These are phyloP conservation scores for Sodiomyces alkalinus DNA, from an alignment of 2,329 filamentous ascomycete species.

Conservation along the genomic window DNA sequence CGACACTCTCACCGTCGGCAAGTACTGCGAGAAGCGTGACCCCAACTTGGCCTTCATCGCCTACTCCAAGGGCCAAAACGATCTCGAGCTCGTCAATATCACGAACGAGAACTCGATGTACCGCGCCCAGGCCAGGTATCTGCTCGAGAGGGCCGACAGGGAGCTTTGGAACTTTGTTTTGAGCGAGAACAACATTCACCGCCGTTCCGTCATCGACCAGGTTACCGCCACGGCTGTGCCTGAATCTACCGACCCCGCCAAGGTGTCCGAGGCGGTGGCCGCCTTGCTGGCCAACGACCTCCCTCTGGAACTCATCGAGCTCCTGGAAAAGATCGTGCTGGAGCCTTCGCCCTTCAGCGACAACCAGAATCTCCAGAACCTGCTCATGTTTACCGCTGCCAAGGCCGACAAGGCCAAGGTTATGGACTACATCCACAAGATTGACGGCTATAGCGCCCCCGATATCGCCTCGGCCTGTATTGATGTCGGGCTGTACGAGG, in stretches of 20 bases:
- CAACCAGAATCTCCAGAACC: constrained; percentile 89
- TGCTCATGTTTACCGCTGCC: constrained; percentile 89
- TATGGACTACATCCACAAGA: constrained; percentile 89
- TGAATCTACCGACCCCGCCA: constrained; percentile 81
- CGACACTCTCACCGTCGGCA: constrained; percentile 80
- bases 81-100: constrained; percentile 90
- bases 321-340: constrained; percentile 98
- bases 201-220: constrained; percentile 87
- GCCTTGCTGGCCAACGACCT: constrained; percentile 85
- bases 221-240: constrained; percentile 91
- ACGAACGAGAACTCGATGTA: constrained; percentile 99
- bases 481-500: constrained; percentile 86
- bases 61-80: constrained; percentile 93
- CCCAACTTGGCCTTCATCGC: constrained; percentile 91
- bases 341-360: constrained; percentile 98
- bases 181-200: constrained; percentile 89
- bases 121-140: constrained; percentile 88
- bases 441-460: constrained; percentile 78
- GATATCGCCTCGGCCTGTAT: constrained; percentile 91
- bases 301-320: constrained; percentile 86
- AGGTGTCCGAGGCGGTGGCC: constrained; percentile 87
- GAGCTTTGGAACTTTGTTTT: constrained; percentile 95
- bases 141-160: constrained; percentile 74
- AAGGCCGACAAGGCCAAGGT: constrained; percentile 92
- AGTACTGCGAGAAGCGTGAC: constrained; percentile 98